Base-by-base conservation (phyloP, 2,329 filamentous ascomycete genomes). In the Orbilia quercus region DNA sequence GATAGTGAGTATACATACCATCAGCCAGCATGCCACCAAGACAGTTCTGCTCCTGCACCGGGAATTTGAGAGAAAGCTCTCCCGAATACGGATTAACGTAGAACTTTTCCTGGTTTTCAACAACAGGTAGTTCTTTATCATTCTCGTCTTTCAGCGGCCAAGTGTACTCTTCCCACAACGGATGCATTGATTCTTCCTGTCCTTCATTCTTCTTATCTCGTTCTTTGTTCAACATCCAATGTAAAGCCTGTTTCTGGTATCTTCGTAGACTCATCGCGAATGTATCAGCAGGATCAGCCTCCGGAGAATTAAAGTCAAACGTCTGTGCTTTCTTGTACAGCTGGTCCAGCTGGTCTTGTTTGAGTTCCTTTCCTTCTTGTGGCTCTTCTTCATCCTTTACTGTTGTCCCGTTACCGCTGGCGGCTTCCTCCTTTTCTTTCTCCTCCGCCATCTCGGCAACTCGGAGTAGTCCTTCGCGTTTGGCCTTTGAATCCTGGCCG, bases 41-140 rank as follows among this genome's bases (percentile, higher is more conserved):
- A 76, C 95, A 99, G 79, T 96, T 91, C 79, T 98, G 95, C 78
- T 98, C 92, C 79, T 99, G 95, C 1, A 88, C 87, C 0, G 95
- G 95, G 76, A 99, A 99, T 4, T 96, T 88, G 0, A 98, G 83
- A 1, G 92, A 96, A 58, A 99, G 83, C 77, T 98, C 94, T 7
- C 95, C 95, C 5, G 93, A 97, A 80, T 99, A 99, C 0, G 94
- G 94, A 77, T 99, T 99, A 77, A 98, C 90, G 77, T 97, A 99
- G 78, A 99, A 99, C 70, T 86, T 87, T 6, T 86, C 81, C 76
- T 92, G 88, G 1, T 85, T 87, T 7, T 87, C 82, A 6, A 95
- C 84, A 16, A 79, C 79, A 0, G 90, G 88, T 9, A 97, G 79
- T 3, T 90, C 86, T 44, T 90, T 87, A 76, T 95, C 93, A 76